Evolutionary conservation across 768 basidiomycete species (phyloP).

Genomic region (Nidularia sp.): DNA sequence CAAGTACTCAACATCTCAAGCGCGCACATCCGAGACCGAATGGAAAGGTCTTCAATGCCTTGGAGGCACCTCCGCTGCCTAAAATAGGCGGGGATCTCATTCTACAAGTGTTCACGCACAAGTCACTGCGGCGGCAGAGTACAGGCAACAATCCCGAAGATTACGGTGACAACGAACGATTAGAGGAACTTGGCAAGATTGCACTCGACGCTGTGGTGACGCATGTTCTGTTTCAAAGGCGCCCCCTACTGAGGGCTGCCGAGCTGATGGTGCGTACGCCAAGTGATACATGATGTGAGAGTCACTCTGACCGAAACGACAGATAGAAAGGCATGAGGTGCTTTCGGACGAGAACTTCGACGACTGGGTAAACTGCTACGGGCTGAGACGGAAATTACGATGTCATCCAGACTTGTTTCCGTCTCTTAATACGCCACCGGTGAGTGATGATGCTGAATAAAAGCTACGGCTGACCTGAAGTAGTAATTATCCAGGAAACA

Average conservation of each 20-base stretch:
- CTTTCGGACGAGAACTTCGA: conserved; percentile 40
- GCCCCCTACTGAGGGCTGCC: conserved; percentile 42
- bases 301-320: background rate
- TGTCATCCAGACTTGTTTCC: conserved; percentile 33
- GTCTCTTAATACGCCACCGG: conserved; percentile 35
- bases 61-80: conserved; percentile 37
- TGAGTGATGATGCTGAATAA: conserved; percentile 18
- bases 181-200: conserved; percentile 45
- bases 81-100: conserved; percentile 45
- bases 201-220: conserved; percentile 46
- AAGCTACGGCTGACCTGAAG: too few relatives aligned
- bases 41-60: conserved; percentile 12
- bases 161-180: conserved; percentile 53
- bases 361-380: conserved; percentile 46
- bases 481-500: conserved; percentile 41
- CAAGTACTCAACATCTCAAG: conserved; percentile 9
- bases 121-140: conserved; percentile 44
- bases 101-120: conserved; percentile 70
- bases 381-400: conserved; percentile 42
- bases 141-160: conserved; percentile 25
- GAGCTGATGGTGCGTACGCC: conserved; percentile 47
- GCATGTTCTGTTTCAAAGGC: conserved; percentile 40
- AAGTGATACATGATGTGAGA: background rate
- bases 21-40: conserved; percentile 13
- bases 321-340: conserved; percentile 26